Percentiles rank a stretch among this genome's conserved stretches.
phyloP scores from a whole-genome alignment of 176 grass and related monocot species.

The Bothriochloa decipiens region DNA sequence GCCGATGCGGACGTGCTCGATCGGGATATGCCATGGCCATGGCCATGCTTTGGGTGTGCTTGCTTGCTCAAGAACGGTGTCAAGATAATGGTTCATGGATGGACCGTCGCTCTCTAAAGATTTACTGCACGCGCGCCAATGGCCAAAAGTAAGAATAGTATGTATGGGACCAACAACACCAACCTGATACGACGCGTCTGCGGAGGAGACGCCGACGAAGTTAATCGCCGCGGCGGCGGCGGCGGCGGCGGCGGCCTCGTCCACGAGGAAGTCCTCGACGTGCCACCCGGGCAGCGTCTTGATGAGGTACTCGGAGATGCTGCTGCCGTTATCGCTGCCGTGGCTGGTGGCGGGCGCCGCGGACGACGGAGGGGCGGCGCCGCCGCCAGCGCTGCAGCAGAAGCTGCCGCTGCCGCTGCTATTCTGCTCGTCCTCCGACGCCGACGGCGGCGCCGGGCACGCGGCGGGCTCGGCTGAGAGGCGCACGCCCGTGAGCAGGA shows the following conservation, averaged over 20 bases:
- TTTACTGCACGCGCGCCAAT: background rate
- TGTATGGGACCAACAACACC: background rate
- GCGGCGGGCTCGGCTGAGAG: slow-evolving; percentile 72
- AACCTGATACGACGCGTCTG: slow-evolving; percentile 58
- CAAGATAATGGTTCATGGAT: background rate
- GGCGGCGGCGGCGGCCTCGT: slow-evolving; percentile 40
- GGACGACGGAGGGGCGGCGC: background rate
- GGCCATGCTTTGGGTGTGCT: background rate
- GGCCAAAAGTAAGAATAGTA: background rate
- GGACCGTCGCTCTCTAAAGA: background rate
- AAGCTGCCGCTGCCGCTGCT: slow-evolving; percentile 34
- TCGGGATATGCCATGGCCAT: background rate
- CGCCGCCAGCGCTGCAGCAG: slow-evolving; percentile 37
- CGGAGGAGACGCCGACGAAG: slow-evolving; percentile 29
- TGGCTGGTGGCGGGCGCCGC: slow-evolving; percentile 17
- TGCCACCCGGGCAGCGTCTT: slow-evolving; percentile 95
- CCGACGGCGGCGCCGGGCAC: slow-evolving; percentile 26
- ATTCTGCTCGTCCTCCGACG: slow-evolving; percentile 41
- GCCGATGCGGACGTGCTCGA: slow-evolving; percentile 40
- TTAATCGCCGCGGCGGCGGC: background rate
- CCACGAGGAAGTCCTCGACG: slow-evolving; percentile 78
- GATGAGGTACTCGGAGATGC: slow-evolving; percentile 95
- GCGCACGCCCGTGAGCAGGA: slow-evolving; percentile 77
- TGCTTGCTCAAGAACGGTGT: background rate
- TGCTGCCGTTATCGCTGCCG: slow-evolving; percentile 45